Evolutionary conservation across 306 rosid species (phyloP).

Genomic region (Trichosanthes truncata): DNA sequence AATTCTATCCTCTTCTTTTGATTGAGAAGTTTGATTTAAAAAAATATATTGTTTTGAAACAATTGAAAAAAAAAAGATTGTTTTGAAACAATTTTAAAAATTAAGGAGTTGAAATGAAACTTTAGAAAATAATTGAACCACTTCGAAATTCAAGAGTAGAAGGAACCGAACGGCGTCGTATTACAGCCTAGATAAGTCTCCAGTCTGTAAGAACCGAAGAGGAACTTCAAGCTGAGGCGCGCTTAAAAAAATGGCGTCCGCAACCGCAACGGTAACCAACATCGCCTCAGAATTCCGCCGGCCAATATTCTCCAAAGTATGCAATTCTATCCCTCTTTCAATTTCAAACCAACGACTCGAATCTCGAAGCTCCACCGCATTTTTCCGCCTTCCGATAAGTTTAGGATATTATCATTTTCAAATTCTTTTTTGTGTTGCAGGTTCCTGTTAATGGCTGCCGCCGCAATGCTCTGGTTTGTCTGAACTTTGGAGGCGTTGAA

Average conservation of each 20-base stretch:
- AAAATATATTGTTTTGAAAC: no score
- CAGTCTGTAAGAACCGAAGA: neutral
- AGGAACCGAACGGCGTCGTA: neutral
- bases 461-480: neutral
- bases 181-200: neutral
- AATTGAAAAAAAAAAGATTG: no score
- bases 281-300: neutral
- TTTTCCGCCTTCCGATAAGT: neutral
- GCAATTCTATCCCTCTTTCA: neutral
- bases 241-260: slow-evolving; percentile 3
- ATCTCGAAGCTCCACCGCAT: neutral
- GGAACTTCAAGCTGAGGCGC: neutral
- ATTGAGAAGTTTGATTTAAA: no score
- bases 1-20: no score
- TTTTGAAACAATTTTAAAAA: no score
- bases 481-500: slow-evolving; percentile 12
- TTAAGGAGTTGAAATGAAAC: no score
- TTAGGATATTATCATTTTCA: neutral
- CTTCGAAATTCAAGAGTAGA: neutral
- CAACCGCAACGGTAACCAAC: neutral
- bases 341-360: neutral
- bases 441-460: slow-evolving; percentile 13
- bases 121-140: no score
- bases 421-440: neutral
- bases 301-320: neutral